Evolutionary conservation across 2,329 filamentous ascomycete species (phyloP).

Genomic region (Rhynchosporium graminicola): DNA sequence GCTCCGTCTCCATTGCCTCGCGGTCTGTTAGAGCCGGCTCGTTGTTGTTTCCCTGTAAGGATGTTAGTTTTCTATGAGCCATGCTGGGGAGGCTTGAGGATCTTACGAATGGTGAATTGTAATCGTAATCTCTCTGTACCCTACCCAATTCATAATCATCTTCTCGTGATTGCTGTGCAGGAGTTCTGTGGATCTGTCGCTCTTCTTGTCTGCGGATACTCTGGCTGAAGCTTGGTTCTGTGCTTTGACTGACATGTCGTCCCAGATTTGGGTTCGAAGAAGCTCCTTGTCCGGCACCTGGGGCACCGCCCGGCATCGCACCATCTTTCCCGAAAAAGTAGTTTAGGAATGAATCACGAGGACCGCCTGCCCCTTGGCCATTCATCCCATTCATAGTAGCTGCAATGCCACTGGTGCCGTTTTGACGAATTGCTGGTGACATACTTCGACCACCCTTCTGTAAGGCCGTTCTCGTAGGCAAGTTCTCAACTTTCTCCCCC

Average conservation of each 20-base stretch:
- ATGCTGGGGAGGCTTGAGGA: constrained; percentile 17
- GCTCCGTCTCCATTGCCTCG: constrained; percentile 94
- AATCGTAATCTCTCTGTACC: constrained; percentile 44
- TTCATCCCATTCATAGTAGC: constrained; percentile 67
- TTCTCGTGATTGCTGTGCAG: constrained; percentile 53
- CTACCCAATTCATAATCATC: constrained; percentile 41
- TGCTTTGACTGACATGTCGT: constrained; percentile 75
- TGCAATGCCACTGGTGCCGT: constrained; percentile 60
- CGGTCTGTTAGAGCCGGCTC: constrained; percentile 92
- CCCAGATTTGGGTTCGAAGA: constrained; percentile 43
- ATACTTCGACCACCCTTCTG: constrained; percentile 68
- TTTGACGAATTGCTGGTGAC: constrained; percentile 77
- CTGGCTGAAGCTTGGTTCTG: constrained; percentile 80
- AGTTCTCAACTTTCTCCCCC: constrained; percentile 54
- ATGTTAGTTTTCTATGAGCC: constrained; percentile 27
- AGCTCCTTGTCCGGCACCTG: constrained; percentile 43
- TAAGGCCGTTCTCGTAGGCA: constrained; percentile 58
- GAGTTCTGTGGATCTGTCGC: constrained; percentile 42
- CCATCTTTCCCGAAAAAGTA: constrained; percentile 99
- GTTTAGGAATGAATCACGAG: constrained; percentile 90
- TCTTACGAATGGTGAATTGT: constrained; percentile 51
- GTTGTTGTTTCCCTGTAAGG: constrained; percentile 55
- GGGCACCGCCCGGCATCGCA: constrained; percentile 45
- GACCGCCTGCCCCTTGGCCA: constrained; percentile 58
- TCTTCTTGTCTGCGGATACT: constrained; percentile 75